Conservation (phyloP, 345 rosid species). For the Adansonia digitata region DNA sequence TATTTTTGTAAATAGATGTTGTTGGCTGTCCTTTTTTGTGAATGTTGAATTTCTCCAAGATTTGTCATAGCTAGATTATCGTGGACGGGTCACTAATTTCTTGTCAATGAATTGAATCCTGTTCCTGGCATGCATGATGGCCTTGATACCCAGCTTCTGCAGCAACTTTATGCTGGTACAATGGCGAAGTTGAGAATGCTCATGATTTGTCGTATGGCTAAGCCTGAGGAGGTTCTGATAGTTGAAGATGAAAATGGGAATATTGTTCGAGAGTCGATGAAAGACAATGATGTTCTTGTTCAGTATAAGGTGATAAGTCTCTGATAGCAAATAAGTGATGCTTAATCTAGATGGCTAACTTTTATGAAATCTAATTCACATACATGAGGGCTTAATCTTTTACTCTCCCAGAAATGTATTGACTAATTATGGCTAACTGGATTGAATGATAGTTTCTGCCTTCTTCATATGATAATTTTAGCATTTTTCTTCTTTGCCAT, state of each 20-base stretch:
- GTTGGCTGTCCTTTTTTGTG: neutral
- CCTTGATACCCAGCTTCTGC: conserved; percentile 64
- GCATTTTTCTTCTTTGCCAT: neutral
- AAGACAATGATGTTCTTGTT: conserved; percentile 98
- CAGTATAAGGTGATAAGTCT: conserved; percentile 74
- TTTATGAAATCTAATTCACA: neutral
- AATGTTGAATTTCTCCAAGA: neutral
- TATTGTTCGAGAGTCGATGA: conserved; percentile 97
- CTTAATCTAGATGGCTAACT: neutral
- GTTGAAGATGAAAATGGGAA: conserved; percentile 99
- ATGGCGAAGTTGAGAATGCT: conserved; percentile 90
- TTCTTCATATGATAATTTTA: neutral
- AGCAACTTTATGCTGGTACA: conserved; percentile 71
- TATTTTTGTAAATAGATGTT: neutral
- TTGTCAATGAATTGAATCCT: conserved; percentile 16
- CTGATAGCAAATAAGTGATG: neutral
- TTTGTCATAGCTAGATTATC: neutral
- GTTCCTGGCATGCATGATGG: conserved; percentile 81
- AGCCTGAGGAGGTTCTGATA: conserved; percentile 95
- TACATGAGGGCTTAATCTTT: neutral
- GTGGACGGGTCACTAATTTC: conserved; percentile 4
- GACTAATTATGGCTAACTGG: neutral
- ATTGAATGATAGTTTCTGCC: neutral
- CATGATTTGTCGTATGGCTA: conserved; percentile 98
- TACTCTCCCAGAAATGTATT: neutral